Evolutionary conservation across 306 rosid species (phyloP), one percentile per base, ranked within the genome.

Genomic region (Dicorynia guianensis): DNA sequence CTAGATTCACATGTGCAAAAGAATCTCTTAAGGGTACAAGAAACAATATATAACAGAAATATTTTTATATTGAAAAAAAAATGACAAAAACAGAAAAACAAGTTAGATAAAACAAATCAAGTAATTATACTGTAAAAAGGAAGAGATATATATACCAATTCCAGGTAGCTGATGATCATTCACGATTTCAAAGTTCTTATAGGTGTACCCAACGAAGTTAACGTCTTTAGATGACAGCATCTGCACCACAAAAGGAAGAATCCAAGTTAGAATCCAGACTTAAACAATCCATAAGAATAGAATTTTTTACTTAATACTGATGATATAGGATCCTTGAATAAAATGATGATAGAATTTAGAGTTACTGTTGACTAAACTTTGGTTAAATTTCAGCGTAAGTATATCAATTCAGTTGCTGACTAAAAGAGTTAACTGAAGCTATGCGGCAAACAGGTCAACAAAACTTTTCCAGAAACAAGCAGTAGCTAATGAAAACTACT

Each of bases 161-260:
- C 97, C 99, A 63, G 90, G 91, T 63, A 96, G 79, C 74, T 96
- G 97, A 78, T 87, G 83, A 76, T 92, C 97, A 54, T 96, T 91
- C 79, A 96, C 91, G 48, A 96, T 93, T 81, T 96, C 98, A 2
- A 77, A 89, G 90, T 96, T 96, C 86, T 96, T 95, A 75, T 89
- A 95, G 3, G 99, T 95, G 85, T 95, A 95, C 8, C 99, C 99
- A 61, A 93, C 99, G 42, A 96, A 96, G 89, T 96, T 96, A 57
- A 90, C 81, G 75, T 96, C 99, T 80, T 90, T 93, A 35, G 98
- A 92, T 18, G 98, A 88, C 75, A 96, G 82, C 99, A 96, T 96
- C 99, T 96, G 90, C 89, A 89, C 61, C 59, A 89, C 61, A 55
- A 74, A 67, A 73, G 50, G 63, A 59, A 42, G 79, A 17, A 50